phyloP scores from a whole-genome alignment of 345 rosid species.

The Citropsis articulata region DNA sequence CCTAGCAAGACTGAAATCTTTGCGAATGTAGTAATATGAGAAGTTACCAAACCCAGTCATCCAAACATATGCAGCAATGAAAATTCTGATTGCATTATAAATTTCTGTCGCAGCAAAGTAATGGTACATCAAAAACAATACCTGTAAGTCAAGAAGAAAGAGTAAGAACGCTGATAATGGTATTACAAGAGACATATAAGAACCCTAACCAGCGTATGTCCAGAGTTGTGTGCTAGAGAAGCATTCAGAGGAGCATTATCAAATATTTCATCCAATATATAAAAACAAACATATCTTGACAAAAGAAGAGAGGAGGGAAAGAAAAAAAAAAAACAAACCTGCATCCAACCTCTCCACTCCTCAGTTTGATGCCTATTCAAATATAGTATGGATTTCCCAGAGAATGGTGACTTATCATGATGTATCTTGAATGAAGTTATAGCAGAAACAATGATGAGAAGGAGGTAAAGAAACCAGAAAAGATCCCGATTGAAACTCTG shows the following conservation, averaged over 20 bases:
- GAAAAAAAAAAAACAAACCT: conserved; percentile 49
- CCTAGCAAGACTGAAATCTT: conserved; percentile 91
- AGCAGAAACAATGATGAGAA: conserved; percentile 94
- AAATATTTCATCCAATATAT: not conserved
- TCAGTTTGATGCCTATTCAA: conserved; percentile 99
- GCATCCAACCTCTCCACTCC: conserved; percentile 99
- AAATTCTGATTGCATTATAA: conserved; percentile 89
- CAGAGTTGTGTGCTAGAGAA: not conserved
- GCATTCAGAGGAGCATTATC: not conserved
- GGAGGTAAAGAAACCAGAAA: conserved; percentile 86
- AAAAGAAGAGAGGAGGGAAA: not conserved
- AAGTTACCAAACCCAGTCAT: conserved; percentile 99
- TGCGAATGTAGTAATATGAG: conserved; percentile 96
- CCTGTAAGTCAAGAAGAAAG: conserved; percentile 50
- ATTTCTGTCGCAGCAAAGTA: conserved; percentile 96
- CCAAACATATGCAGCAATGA: conserved; percentile 99
- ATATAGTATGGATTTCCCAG: conserved; percentile 83
- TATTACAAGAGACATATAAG: not conserved
- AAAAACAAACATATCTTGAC: not conserved
- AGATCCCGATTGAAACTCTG: conserved; percentile 93
- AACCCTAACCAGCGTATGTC: conserved; percentile 7
- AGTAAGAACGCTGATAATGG: conserved; percentile 8
- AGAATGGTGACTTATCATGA: conserved; percentile 81
- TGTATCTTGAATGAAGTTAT: conserved; percentile 88
- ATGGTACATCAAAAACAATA: conserved; percentile 97